Percentiles rank a stretch among this genome's conserved stretches.
These are phyloP conservation scores for Gnomoniopsis smithogilvyi DNA, from an alignment of 2,329 filamentous ascomycete species.

Conservation along the genomic window DNA sequence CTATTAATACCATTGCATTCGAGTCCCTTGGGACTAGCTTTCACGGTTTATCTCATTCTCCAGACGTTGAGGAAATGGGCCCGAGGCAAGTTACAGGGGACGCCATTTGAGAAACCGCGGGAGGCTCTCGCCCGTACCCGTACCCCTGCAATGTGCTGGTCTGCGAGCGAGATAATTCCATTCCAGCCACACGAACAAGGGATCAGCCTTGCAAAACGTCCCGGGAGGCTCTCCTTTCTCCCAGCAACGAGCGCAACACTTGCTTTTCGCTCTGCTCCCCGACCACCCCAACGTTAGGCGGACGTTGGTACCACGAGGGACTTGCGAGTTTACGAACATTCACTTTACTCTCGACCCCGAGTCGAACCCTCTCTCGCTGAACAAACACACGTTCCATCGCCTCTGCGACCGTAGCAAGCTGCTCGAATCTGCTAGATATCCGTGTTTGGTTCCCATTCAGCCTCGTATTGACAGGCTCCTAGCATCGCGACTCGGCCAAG, in stretches of 20 bases:
- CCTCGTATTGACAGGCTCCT: slow-evolving; percentile 14
- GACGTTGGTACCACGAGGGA: slow-evolving; percentile 1
- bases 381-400: background rate
- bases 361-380: background rate
- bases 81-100: too few relatives aligned
- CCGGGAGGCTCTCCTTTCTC: slow-evolving; percentile 6
- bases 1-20: too few relatives aligned
- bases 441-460: background rate
- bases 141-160: too few relatives aligned
- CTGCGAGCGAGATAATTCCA: background rate
- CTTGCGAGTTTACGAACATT: background rate
- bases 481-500: background rate
- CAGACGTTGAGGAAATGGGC: too few relatives aligned
- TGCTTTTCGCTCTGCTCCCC: slow-evolving; percentile 3
- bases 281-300: slow-evolving; percentile 11
- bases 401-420: background rate
- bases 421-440: background rate
- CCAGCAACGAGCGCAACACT: slow-evolving; percentile 11
- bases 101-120: too few relatives aligned
- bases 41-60: too few relatives aligned
- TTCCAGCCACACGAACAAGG: slow-evolving; percentile 3
- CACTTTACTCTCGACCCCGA: background rate
- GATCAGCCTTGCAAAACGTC: background rate
- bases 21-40: too few relatives aligned
- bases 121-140: too few relatives aligned